These are phyloP conservation scores for Pilobolus umbonatus DNA, from an alignment of 192 early-diverging fungal species.

Conservation along the genomic window DNA sequence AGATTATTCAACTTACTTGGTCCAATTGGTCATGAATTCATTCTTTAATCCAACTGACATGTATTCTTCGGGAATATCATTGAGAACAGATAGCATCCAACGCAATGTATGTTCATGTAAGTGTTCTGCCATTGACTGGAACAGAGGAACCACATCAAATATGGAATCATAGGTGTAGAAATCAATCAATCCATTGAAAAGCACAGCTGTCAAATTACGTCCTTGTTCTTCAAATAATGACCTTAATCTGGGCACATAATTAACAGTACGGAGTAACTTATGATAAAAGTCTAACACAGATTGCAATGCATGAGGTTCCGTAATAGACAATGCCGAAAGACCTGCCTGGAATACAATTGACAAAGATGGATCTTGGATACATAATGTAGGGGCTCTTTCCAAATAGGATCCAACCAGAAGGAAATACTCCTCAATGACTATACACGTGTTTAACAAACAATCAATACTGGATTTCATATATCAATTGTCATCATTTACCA, in stretches of 20 bases:
- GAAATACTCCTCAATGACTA: slow-evolving; percentile 81
- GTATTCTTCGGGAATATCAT: slow-evolving; percentile 38
- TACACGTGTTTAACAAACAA: slow-evolving; percentile 14
- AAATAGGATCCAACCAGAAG: slow-evolving; percentile 45
- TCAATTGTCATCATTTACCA: slow-evolving; percentile 42
- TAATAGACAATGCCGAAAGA: slow-evolving; percentile 50
- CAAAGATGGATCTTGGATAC: slow-evolving; percentile 51
- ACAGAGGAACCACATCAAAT: slow-evolving; percentile 46
- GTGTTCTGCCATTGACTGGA: slow-evolving; percentile 43
- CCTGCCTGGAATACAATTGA: slow-evolving; percentile 59
- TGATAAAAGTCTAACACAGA: slow-evolving; percentile 48
- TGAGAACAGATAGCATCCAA: slow-evolving; percentile 47
- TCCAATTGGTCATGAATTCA: slow-evolving; percentile 46
- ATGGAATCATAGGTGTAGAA: slow-evolving; percentile 51
- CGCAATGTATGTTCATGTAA: slow-evolving; percentile 41
- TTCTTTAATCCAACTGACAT: slow-evolving; percentile 44
- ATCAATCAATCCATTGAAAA: slow-evolving; percentile 54
- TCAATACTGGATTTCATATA: neutral
- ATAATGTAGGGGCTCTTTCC: slow-evolving; percentile 47
- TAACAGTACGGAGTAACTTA: slow-evolving; percentile 35
- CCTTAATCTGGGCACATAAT: slow-evolving; percentile 1
- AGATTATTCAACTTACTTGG: slow-evolving; percentile 41
- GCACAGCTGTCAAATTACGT: slow-evolving; percentile 30
- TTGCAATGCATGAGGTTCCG: slow-evolving; percentile 44
- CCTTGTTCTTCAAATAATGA: slow-evolving; percentile 38